phyloP scores from a whole-genome alignment of 2,329 filamentous ascomycete species.

The Rutstroemia sp. region DNA sequence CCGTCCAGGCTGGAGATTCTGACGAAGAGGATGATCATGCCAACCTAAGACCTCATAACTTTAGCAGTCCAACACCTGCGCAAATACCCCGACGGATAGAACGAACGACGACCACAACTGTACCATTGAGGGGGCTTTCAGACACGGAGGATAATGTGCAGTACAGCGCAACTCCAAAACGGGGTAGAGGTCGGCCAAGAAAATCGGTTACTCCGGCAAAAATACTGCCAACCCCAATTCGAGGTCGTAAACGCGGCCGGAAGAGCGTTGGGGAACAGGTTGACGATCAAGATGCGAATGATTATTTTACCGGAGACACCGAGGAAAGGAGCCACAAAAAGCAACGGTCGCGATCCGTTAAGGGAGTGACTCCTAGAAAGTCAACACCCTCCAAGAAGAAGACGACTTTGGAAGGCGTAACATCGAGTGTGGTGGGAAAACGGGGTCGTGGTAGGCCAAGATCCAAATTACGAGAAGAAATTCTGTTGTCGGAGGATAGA shows the following conservation, averaged over 20 bases:
- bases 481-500: constrained; percentile 15
- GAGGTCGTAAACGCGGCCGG: constrained; percentile 18
- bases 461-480: constrained; percentile 6
- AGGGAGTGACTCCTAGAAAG: constrained; percentile 14
- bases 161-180: constrained; percentile 32
- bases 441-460: constrained; percentile 9
- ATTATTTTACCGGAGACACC: constrained; percentile 16
- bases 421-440: constrained; percentile 2
- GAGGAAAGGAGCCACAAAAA: constrained; percentile 16
- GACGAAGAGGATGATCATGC: constrained; percentile 21
- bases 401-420: not conserved
- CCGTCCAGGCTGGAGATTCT: constrained; percentile 28
- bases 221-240: constrained; percentile 20
- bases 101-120: constrained; percentile 27
- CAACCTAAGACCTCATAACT: constrained; percentile 10
- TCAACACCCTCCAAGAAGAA: constrained; percentile 13
- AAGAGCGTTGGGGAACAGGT: constrained; percentile 25
- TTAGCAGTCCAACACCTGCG: constrained; percentile 17
- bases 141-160: constrained; percentile 25
- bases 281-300: constrained; percentile 20
- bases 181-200: constrained; percentile 34
- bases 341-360: constrained; percentile 24
- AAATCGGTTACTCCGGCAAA: constrained; percentile 34
- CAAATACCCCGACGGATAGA: constrained; percentile 19
- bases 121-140: constrained; percentile 28